Base-by-base conservation (phyloP, 2,329 filamentous ascomycete genomes). In the Diaporthe nobilis region DNA sequence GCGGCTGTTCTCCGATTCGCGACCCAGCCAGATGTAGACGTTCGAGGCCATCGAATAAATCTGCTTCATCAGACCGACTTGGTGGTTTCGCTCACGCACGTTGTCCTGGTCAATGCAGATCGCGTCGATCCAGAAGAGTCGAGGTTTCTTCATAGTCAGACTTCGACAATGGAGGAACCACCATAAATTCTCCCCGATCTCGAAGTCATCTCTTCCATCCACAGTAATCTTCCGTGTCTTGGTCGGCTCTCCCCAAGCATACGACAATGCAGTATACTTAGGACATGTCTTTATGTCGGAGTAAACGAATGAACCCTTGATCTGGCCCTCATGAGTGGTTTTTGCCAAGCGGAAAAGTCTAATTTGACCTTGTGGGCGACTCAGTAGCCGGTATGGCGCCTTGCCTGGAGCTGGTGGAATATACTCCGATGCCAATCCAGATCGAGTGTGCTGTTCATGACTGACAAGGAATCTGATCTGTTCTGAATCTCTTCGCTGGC, bases 121-220 rank as follows among this genome's bases (percentile, higher is more conserved):
- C 6, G 70, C 70, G 13, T 72, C 70, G 6, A 72, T 61, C 70
- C 70, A 72, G 28, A 72, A 68, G 8, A 53, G 47, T 9, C 65
- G 47, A 28, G 31, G 6, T 4, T 53, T 68, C 7, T 39, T 68
- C 47, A 53, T 28, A 9, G 31, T 68, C 13, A 39, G 65, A 12
- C 47, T 25, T 39, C 34, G 47, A 20, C 31, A 68, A 8, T 68
- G 15, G n/a, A 68, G 65, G 9, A 68, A 68, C 65, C 65, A 68
- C 34, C 65, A 68, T 4, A 68, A 8, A 37, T 68, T 68, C 8
- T 68, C 65, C 4, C 65, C 65, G 4, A 68, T 68, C 15, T 68
- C 47, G 17, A 68, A 22, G 13, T 53, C 31, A 22, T 53, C 12
- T 39, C 31, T 15, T 39, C 47, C 9, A 39, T 53, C n/a, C 7